A percentile compares a stretch with the other conserved stretches of the same genome.
Conservation (phyloP, 169 alveolate genomes). For the Eimeria falciformis region DNA sequence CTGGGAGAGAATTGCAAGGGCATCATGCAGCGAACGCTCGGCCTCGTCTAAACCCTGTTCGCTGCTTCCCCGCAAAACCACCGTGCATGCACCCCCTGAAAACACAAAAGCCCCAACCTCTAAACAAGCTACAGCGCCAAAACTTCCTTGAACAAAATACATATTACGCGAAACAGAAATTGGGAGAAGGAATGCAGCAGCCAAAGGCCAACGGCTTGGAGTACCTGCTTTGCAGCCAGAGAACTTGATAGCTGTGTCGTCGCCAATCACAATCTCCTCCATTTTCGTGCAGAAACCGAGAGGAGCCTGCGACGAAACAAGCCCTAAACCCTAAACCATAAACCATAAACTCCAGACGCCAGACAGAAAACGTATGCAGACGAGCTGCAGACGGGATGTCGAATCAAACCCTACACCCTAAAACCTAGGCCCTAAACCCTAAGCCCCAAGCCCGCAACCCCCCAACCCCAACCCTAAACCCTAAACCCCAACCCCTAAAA, state of each 20-base stretch:
- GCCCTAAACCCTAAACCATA: conserved; percentile 45
- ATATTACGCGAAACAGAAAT: not conserved
- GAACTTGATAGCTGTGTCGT: conserved; percentile 97
- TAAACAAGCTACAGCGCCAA: not conserved
- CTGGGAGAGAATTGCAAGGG: conserved; percentile 97
- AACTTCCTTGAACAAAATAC: not conserved
- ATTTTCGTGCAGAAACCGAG: conserved; percentile 97
- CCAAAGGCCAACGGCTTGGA: conserved; percentile 68
- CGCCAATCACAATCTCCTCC: conserved; percentile 98
- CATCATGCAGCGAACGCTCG: conserved; percentile 99
- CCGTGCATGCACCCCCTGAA: conserved; percentile 95
- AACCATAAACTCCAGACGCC: not conserved
- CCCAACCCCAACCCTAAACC: not conserved
- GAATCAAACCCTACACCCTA: not conserved
- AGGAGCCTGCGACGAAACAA: not conserved
- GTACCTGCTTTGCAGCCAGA: conserved; percentile 95
- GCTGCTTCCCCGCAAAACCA: conserved; percentile 99
- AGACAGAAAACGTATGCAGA: not conserved
- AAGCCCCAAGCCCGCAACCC: conserved; percentile 1
- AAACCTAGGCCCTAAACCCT: not conserved
- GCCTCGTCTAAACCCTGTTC: conserved; percentile 99
- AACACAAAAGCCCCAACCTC: not conserved
- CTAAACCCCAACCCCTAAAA: not conserved
- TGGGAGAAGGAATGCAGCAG: not conserved
- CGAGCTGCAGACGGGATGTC: not conserved